phyloP scores from a whole-genome alignment of 139 green algal species.

The Micromonas pusilla region DNA sequence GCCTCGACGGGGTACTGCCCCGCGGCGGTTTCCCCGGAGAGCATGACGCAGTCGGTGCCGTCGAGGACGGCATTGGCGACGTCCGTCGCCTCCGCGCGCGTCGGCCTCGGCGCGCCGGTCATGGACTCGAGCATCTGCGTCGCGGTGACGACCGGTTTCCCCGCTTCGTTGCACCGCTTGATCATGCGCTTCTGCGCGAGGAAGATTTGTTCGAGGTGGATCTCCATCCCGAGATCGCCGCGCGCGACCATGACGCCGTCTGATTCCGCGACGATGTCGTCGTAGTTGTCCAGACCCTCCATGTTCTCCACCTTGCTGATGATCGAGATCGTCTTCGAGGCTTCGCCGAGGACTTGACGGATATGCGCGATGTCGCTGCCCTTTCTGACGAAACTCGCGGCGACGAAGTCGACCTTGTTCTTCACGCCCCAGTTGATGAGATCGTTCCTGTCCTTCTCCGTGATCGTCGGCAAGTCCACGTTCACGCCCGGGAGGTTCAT shows the following conservation, averaged over 20 bases:
- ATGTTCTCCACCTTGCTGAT: constrained; percentile 96
- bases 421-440: constrained; percentile 88
- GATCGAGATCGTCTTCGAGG: constrained; percentile 79
- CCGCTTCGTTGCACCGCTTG: constrained; percentile 47
- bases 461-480: constrained; percentile 90
- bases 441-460: constrained; percentile 88
- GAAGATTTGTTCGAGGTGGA: constrained; percentile 95
- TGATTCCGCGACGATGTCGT: constrained; percentile 81
- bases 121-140: constrained; percentile 60
- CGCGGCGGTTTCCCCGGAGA: constrained; percentile 72
- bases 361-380: constrained; percentile 85
- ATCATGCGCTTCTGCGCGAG: constrained; percentile 87
- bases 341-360: constrained; percentile 63
- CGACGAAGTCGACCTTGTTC: constrained; percentile 97
- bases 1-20: constrained; percentile 59
- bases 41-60: constrained; percentile 71
- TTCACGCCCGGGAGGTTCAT: constrained; percentile 89
- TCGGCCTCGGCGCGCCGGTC: constrained; percentile 50
- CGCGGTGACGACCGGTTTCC: constrained; percentile 54
- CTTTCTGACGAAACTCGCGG: constrained; percentile 97
- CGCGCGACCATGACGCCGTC: constrained; percentile 87
- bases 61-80: constrained; percentile 83
- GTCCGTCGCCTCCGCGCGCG: constrained; percentile 77
- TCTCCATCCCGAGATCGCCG: constrained; percentile 97
- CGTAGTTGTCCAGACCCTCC: constrained; percentile 93